phyloP scores from a whole-genome alignment of 345 rosid genomes.

The Eucalyptus regnans region DNA sequence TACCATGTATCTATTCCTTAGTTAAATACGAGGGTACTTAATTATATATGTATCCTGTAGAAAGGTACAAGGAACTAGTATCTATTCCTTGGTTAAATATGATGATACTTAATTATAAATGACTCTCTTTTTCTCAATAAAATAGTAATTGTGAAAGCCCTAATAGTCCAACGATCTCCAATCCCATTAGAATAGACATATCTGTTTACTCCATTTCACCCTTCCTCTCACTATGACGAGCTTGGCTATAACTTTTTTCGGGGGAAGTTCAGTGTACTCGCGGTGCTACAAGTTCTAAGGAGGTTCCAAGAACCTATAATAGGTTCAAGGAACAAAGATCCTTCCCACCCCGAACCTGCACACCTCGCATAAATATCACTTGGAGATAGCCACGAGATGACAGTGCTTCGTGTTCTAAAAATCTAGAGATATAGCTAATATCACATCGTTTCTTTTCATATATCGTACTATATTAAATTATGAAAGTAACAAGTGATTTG shows the following conservation, averaged over 20 bases:
- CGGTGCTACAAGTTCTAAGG: background rate
- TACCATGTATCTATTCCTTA: background rate
- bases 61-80: background rate
- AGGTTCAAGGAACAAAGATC: background rate
- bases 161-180: background rate
- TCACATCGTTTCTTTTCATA: background rate
- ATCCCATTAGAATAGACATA: background rate
- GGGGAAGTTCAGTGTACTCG: background rate
- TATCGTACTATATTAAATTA: no score
- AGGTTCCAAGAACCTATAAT: background rate
- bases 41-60: background rate
- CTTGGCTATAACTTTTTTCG: background rate
- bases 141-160: background rate
- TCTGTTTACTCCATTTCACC: background rate
- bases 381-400: background rate
- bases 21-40: background rate
- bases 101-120: background rate
- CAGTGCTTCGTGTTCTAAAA: background rate
- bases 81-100: background rate
- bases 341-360: background rate
- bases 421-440: background rate
- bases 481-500: background rate
- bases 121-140: background rate
- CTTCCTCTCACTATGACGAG: background rate
- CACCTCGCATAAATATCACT: background rate